Conservation (phyloP, 352 stramenopile species). For the Phytophthora boehmeriae region DNA sequence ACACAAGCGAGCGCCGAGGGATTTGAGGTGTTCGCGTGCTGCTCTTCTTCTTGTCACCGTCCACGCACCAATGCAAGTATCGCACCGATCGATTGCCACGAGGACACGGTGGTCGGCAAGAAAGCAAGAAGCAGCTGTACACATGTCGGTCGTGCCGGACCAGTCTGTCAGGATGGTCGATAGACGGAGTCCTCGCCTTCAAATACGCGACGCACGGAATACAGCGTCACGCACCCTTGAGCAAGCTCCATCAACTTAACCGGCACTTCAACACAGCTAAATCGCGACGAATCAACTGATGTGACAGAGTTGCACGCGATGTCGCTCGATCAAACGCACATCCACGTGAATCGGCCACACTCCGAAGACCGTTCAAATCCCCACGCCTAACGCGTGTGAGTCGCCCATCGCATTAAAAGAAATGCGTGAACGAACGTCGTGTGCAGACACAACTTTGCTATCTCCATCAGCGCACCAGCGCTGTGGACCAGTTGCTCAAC, state of each 20-base stretch:
- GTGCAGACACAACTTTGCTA: slow-evolving; percentile 33
- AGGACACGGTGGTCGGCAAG: slow-evolving; percentile 19
- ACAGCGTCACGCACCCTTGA: slow-evolving; percentile 1
- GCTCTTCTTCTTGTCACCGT: slow-evolving; percentile 46
- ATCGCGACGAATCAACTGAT: slow-evolving; percentile 30
- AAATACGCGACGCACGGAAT: neutral
- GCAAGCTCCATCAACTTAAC: slow-evolving; percentile 24
- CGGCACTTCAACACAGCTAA: slow-evolving; percentile 29
- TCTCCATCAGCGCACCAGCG: slow-evolving; percentile 32
- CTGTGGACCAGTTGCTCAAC: slow-evolving; percentile 22
- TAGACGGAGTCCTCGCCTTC: slow-evolving; percentile 9
- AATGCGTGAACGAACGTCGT: slow-evolving; percentile 30
- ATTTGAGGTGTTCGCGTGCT: slow-evolving; percentile 55
- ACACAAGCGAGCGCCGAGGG: slow-evolving; percentile 45
- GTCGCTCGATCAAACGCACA: slow-evolving; percentile 13
- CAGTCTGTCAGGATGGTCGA: slow-evolving; percentile 16
- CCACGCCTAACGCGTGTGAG: slow-evolving; percentile 24
- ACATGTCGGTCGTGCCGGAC: slow-evolving; percentile 21
- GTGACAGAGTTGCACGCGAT: slow-evolving; percentile 17
- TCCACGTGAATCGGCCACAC: slow-evolving; percentile 23
- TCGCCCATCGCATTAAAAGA: slow-evolving; percentile 29
- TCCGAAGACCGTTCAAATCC: slow-evolving; percentile 35
- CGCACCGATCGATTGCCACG: slow-evolving; percentile 37
- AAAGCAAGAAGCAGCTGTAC: slow-evolving; percentile 40
- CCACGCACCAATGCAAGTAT: slow-evolving; percentile 48